Evolutionary conservation across 2,329 filamentous ascomycete genomes (phyloP), one percentile per base, ranked within the genome.

Genomic region (Periconia digitata): DNA sequence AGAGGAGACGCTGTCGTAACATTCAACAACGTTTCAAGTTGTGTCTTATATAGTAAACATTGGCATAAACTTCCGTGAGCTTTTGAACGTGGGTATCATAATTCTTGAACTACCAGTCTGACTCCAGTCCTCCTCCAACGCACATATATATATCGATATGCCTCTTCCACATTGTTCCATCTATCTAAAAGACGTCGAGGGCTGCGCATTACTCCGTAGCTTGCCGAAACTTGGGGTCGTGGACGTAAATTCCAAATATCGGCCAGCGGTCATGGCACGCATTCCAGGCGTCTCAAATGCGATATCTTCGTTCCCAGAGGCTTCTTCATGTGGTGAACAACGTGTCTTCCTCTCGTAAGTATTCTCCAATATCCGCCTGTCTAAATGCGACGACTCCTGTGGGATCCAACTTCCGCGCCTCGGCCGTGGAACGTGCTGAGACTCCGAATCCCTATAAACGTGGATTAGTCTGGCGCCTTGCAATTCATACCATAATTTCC

Each of bases 351-450:
- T 97, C 92, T 67, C 94, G 84, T 66, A 99, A 78, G 68, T 96
- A 99, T 76, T 97, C 92, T 62, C 94, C 94, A 60, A 89, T 87
- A 76, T 99, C 94, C 1, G 90, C 89, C 75, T 99, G 94, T 57
- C 92, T 81, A 74, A 96, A 97, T 46, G 87, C 87, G 8, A 90
- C 87, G 52, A 96, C 87, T 10, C 87, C 90, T 0, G 94, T 99
- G 0, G 94, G 94, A 55, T 96, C 94, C 61, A 96, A 71, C 58
- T 90, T 82, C 64, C 90, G 81, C 21, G 89, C 85, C 71, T 96
- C 92, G 16, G 87, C 84, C 5, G 90, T 95, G 54, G 87, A 90
- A 67, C 90, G 81, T n/a, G 91, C 89, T 35, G 90, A 95, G 44
- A 96, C 85, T 39, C 92, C 92, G 69, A 96, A 99, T 15, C 94